A percentile compares a stretch with the other conserved stretches of the same genome.
Conservation (phyloP, 2,329 filamentous ascomycete species). For the Lithohypha guttulata region DNA sequence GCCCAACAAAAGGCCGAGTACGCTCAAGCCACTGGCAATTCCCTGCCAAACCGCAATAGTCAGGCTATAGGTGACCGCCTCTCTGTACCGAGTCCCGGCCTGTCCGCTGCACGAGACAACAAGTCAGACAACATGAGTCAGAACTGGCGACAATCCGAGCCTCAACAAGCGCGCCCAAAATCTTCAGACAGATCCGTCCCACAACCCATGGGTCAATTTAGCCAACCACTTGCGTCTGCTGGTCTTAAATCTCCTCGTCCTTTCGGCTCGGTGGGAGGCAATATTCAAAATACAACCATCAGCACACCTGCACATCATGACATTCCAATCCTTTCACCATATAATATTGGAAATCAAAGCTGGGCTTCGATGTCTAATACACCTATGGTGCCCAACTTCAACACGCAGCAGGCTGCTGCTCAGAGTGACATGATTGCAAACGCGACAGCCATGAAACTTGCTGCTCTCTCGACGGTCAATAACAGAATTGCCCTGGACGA, state of each 20-base stretch:
- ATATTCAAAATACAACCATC: slow-evolving; percentile 75
- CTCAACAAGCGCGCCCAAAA: slow-evolving; percentile 54
- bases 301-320: slow-evolving; percentile 63
- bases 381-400: slow-evolving; percentile 84
- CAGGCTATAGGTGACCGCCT: slow-evolving; percentile 63
- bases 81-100: slow-evolving; percentile 64
- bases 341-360: slow-evolving; percentile 68
- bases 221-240: slow-evolving; percentile 65
- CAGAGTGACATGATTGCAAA: slow-evolving; percentile 98
- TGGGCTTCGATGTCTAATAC: slow-evolving; percentile 99
- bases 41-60: slow-evolving; percentile 88
- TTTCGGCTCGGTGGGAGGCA: slow-evolving; percentile 50
- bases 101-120: slow-evolving; percentile 56
- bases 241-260: slow-evolving; percentile 72
- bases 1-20: slow-evolving; percentile 97
- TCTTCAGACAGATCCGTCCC: slow-evolving; percentile 52
- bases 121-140: slow-evolving; percentile 45
- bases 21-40: slow-evolving; percentile 84
- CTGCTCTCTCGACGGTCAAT: slow-evolving; percentile 92
- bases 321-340: slow-evolving; percentile 74
- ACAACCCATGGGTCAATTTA: slow-evolving; percentile 80
- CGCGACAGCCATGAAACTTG: slow-evolving; percentile 96
- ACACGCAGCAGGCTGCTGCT: slow-evolving; percentile 44
- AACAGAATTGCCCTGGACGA: slow-evolving; percentile 96
- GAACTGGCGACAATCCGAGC: slow-evolving; percentile 57